Evolutionary conservation across 306 rosid genomes (phyloP).

Genomic region (Glycine latifolia): DNA sequence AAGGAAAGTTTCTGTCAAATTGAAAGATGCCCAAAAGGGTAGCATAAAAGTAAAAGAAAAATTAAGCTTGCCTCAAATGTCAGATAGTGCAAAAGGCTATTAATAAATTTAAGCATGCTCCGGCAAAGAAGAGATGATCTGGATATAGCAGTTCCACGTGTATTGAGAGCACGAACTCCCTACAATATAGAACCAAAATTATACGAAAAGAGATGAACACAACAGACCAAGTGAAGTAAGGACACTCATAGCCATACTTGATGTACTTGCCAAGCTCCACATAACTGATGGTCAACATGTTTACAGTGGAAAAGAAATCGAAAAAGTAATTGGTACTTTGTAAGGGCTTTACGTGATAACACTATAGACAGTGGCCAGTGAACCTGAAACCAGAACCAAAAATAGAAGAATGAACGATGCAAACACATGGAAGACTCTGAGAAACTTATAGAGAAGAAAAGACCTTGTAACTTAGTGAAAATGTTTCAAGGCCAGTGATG

Average conservation of each 20-base stretch:
- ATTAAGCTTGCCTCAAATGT: conserved; percentile 87
- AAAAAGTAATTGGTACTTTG: conserved; percentile 90
- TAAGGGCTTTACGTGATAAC: conserved; percentile 81
- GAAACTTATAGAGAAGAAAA: conserved; percentile 31
- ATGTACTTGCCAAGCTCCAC: conserved; percentile 99
- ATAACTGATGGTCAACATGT: conserved; percentile 93
- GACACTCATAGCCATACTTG: conserved; percentile 65
- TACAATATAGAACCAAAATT: conserved; percentile 50
- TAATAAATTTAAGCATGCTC: conserved; percentile 94
- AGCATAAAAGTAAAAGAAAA: conserved; percentile 30
- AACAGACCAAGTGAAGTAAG: conserved; percentile 30
- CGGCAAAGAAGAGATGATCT: conserved; percentile 97
- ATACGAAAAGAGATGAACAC: conserved; percentile 32
- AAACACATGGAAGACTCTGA: conserved; percentile 26
- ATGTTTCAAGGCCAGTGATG: conserved; percentile 85
- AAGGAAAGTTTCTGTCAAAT: background rate
- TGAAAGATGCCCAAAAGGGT: conserved; percentile 19
- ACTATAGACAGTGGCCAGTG: conserved; percentile 95
- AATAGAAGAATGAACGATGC: conserved; percentile 35
- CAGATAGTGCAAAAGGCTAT: conserved; percentile 91
- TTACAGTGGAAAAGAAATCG: conserved; percentile 95
- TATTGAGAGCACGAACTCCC: conserved; percentile 88
- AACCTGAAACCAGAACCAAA: conserved; percentile 66
- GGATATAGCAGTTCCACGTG: conserved; percentile 86
- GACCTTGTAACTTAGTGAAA: conserved; percentile 96